Percentiles rank a stretch among this genome's conserved stretches.
Conservation (phyloP, 1,284 basidiomycete species). For the Papiliotrema laurentii region DNA sequence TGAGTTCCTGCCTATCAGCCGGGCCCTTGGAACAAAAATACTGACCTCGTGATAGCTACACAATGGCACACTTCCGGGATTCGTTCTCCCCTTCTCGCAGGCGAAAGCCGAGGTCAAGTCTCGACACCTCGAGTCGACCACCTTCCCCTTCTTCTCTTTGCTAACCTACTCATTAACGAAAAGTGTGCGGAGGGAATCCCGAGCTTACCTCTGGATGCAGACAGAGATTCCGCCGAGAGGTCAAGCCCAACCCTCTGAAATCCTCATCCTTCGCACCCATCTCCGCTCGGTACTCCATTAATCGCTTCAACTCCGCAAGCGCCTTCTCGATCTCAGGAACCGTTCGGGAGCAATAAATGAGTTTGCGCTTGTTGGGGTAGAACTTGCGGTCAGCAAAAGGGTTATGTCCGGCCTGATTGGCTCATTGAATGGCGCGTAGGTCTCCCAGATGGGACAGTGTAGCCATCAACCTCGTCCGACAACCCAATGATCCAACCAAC, state of each 20-base stretch:
- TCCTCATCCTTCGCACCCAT: slow-evolving; percentile 68
- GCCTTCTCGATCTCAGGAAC: slow-evolving; percentile 99
- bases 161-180: slow-evolving; percentile 58
- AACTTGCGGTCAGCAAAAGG: slow-evolving; percentile 56
- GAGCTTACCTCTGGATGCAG: slow-evolving; percentile 86
- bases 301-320: slow-evolving; percentile 85
- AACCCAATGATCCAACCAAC: too few relatives aligned
- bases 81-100: slow-evolving; percentile 76
- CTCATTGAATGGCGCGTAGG: neutral
- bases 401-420: neutral
- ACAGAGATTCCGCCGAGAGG: slow-evolving; percentile 94
- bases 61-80: slow-evolving; percentile 87
- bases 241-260: slow-evolving; percentile 87
- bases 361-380: slow-evolving; percentile 84
- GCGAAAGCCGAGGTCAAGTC: slow-evolving; percentile 85
- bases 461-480: neutral
- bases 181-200: neutral
- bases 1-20: slow-evolving; percentile 56
- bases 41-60: slow-evolving; percentile 94
- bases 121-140: slow-evolving; percentile 93
- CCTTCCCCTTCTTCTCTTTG: slow-evolving; percentile 96
- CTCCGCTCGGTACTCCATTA: slow-evolving; percentile 88
- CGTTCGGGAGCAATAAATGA: slow-evolving; percentile 98
- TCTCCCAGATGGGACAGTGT: neutral
- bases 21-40: too few relatives aligned